phyloP scores from a whole-genome alignment of 257 asterid genomes.

The Paraleonurus japonicus region DNA sequence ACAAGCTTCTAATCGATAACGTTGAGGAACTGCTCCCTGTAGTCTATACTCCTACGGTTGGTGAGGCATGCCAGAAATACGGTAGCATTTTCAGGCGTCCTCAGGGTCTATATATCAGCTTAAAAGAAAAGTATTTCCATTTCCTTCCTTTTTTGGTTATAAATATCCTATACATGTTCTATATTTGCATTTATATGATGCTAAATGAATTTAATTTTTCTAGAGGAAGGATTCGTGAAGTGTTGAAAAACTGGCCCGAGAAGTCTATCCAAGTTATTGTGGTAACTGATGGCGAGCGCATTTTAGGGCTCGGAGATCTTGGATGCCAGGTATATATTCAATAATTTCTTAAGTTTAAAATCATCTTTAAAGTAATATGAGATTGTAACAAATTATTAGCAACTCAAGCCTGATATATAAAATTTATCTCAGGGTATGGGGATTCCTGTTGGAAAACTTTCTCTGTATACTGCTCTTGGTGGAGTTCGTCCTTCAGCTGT shows the following conservation, averaged over 20 bases:
- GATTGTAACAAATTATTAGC: not conserved
- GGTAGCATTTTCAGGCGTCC: slow-evolving; percentile 95
- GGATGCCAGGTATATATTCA: slow-evolving; percentile 78
- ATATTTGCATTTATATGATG: not conserved
- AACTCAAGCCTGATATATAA: not conserved
- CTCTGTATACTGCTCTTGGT: slow-evolving; percentile 94
- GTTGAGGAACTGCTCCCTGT: slow-evolving; percentile 92
- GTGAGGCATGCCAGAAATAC: slow-evolving; percentile 98
- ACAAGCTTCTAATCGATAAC: slow-evolving; percentile 87
- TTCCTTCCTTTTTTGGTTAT: not conserved
- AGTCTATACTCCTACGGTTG: slow-evolving; percentile 92
- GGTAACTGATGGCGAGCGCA: slow-evolving; percentile 96
- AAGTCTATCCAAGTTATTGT: slow-evolving; percentile 88
- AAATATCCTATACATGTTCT: not conserved
- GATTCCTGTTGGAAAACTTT: slow-evolving; percentile 93
- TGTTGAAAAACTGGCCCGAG: slow-evolving; percentile 93
- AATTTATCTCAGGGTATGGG: slow-evolving; percentile 78
- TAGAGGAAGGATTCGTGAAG: slow-evolving; percentile 92
- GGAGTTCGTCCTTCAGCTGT: slow-evolving; percentile 98
- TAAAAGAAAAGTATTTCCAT: slow-evolving; percentile 69
- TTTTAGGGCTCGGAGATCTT: slow-evolving; percentile 95
- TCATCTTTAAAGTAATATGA: not conserved
- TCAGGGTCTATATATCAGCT: slow-evolving; percentile 93
- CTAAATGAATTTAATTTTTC: not conserved
- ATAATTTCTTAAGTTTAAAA: slow-evolving; percentile 3